Evolutionary conservation across 2,329 filamentous ascomycete species (phyloP).

Genomic region (Lasiodiplodia hormozganensis): DNA sequence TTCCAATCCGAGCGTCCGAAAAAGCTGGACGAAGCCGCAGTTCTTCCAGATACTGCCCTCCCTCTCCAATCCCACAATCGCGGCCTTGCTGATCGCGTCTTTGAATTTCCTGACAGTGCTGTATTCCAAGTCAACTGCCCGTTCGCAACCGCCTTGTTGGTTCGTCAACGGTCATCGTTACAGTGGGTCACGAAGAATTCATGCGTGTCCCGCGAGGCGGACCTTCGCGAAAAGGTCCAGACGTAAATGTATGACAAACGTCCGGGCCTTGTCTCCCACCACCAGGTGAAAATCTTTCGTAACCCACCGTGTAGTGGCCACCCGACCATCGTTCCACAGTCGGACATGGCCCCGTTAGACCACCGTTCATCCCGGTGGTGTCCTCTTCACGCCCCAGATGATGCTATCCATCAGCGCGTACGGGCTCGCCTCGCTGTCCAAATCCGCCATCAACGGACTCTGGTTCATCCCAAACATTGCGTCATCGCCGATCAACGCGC

Average conservation of each 20-base stretch:
- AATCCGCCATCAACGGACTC: conserved; percentile 42
- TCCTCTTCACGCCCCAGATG: conserved; percentile 47
- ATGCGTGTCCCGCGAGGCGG: neutral
- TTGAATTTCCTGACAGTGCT: neutral
- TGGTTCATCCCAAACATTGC: conserved; percentile 39
- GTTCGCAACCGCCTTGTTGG: neutral
- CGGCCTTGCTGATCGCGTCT: neutral
- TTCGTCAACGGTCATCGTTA: neutral
- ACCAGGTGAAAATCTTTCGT: neutral
- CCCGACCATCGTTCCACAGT: neutral
- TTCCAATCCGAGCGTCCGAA: neutral
- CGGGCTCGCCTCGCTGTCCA: conserved; percentile 53
- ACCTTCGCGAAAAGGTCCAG: neutral
- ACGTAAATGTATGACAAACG: neutral
- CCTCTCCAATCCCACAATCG: neutral
- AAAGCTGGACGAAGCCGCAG: neutral
- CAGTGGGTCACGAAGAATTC: neutral
- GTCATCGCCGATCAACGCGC: conserved; percentile 42
- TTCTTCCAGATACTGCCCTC: neutral
- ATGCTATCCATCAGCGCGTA: conserved; percentile 59
- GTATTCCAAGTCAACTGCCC: neutral
- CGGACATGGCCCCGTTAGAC: neutral
- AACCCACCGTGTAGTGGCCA: neutral
- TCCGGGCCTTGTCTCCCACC: neutral
- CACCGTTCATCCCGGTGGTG: conserved; percentile 26